These are phyloP conservation scores for Oryza officinalis DNA, from an alignment of 176 grass and related monocot species.

Conservation along the genomic window DNA sequence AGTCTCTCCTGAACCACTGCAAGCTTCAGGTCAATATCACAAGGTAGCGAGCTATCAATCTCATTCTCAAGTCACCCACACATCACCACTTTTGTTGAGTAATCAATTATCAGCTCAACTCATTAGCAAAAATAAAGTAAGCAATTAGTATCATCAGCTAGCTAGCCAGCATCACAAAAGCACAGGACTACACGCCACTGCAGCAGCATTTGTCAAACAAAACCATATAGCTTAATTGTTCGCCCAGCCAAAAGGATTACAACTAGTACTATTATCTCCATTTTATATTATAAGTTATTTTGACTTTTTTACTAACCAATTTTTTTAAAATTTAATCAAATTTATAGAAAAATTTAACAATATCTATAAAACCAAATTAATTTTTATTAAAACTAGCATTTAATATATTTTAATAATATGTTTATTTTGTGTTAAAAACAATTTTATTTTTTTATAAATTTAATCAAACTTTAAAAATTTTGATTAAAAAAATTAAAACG, in stretches of 20 bases:
- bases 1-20: background rate
- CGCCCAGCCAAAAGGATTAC: background rate
- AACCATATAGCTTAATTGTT: background rate
- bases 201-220: background rate
- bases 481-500: too few species aligned
- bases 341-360: too few species aligned
- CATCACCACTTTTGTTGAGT: conserved; percentile 22
- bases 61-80: background rate
- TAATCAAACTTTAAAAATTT: too few species aligned
- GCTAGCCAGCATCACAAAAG: background rate
- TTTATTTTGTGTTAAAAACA: too few species aligned
- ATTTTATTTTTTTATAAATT: too few species aligned
- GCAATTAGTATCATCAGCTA: background rate
- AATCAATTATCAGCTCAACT: background rate
- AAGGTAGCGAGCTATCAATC: conserved; percentile 16
- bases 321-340: too few species aligned
- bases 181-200: background rate
- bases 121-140: background rate
- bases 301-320: too few species aligned
- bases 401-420: too few species aligned
- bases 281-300: too few species aligned
- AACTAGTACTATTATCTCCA: background rate
- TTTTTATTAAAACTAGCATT: too few species aligned
- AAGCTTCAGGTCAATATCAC: conserved; percentile 22
- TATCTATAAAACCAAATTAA: too few species aligned